Evolutionary conservation across 73 alveolate species (phyloP), one percentile per base, ranked within the genome.

Genomic region (Blepharisma stoltei): DNA sequence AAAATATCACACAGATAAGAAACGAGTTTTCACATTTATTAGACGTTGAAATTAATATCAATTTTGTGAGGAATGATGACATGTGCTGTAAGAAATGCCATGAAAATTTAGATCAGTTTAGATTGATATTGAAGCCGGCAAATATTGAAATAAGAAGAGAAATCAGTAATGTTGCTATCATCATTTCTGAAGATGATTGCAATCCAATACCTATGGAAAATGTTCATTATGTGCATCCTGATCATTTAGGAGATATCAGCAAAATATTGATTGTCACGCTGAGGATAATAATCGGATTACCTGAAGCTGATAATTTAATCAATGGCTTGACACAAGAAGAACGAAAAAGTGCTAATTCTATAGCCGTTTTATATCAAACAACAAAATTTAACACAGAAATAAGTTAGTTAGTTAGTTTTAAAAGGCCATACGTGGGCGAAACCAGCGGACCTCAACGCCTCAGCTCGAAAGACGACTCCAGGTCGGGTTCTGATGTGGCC

Each of bases 21-120:
- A 60, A 60, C 23, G 73, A n/a, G 14, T 60, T 20, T 60, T 60
- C 73, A 2, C 73, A 60, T n/a, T 60, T 60, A 8, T 60, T n/a
- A 11, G 49, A n/a, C 5, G 2, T 60, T 2, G 45, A 14, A 60
- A 25, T 60, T 25, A 60, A 20, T 38, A 14, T 60, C 18, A 20
- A n/a, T 14, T 25, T 32, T 32, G 41, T 32, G 41, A 32, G 41
- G 41, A 32, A 32, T 32, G 41, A 32, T 32, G 41, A 32, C 41
- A 32, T 32, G 41, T 32, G 41, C 41, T 32, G 41, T 32, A 32
- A 32, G 41, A 32, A 32, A 32, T 32, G 41, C 41, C 41, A 32
- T 32, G 41, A 32, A 32, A 32, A 32, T 32, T 32, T 32, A 32
- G 41, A 32, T 1, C 41, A 32, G 41, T 32, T 8, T 9, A 60